These are phyloP conservation scores for Rauvolfia tetraphylla DNA, from an alignment of 257 asterid species.

Conservation along the genomic window DNA sequence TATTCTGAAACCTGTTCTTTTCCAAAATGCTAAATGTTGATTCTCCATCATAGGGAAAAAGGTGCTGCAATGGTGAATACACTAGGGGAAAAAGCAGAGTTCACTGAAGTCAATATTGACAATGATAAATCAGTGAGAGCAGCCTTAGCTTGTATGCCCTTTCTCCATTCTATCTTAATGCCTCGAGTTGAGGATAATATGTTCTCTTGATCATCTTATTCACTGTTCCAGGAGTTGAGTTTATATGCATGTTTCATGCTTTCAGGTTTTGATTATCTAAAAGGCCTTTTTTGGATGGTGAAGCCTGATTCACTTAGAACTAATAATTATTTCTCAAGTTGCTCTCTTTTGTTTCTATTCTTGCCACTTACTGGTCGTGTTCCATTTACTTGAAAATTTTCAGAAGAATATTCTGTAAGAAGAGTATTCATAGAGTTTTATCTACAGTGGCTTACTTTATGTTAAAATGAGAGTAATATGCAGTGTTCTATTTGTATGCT, in stretches of 20 bases:
- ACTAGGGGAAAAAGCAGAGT: conserved; percentile 62
- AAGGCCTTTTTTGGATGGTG: neutral
- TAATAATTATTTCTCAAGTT: neutral
- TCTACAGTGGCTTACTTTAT: neutral
- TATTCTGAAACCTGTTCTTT: neutral
- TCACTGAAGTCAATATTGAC: conserved; percentile 60
- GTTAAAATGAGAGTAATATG: neutral
- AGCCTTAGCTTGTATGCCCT: conserved; percentile 34
- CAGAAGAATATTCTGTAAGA: neutral
- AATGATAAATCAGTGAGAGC: conserved; percentile 49
- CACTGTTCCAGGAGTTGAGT: neutral
- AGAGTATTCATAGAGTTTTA: neutral
- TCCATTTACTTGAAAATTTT: neutral
- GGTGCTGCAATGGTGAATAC: conserved; percentile 62
- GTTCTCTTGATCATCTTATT: neutral
- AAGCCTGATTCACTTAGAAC: neutral
- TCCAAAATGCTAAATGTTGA: neutral
- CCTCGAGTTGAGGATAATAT: neutral
- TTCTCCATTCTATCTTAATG: neutral
- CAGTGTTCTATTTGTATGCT: neutral
- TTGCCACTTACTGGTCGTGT: neutral
- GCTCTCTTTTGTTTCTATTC: neutral
- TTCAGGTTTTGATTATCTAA: neutral
- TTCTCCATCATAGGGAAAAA: conserved; percentile 54
- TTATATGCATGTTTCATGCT: neutral